Percentiles rank a stretch among this genome's conserved stretches.
Evolutionary conservation across 1,139 yeast species (phyloP).

Genomic region (Saccharomyces hybrid): DNA sequence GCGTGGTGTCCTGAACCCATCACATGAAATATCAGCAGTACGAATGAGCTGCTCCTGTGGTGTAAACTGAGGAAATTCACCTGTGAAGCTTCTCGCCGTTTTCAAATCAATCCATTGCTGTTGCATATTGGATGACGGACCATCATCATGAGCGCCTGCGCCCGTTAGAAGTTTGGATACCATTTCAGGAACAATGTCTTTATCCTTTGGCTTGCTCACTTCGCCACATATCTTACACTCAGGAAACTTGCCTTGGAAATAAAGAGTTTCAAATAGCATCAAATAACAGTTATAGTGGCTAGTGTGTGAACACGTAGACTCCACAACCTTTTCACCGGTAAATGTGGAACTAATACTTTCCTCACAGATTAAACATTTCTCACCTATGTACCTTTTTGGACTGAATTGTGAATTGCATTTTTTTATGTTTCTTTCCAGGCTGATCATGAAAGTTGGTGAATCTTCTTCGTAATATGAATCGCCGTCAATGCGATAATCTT

Average conservation of each 20-base stretch:
- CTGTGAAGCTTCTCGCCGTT: constrained; percentile 6
- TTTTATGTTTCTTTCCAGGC: background rate
- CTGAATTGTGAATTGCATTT: constrained; percentile 9
- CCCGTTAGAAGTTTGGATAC: constrained; percentile 17
- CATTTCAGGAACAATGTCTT: constrained; percentile 23
- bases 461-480: constrained; percentile 16
- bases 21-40: constrained; percentile 25
- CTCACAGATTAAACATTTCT: constrained; percentile 33
- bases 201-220: constrained; percentile 21
- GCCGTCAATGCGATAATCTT: constrained; percentile 7
- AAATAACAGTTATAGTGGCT: constrained; percentile 27
- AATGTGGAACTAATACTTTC: constrained; percentile 31
- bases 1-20: constrained; percentile 21
- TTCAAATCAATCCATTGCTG: constrained; percentile 17
- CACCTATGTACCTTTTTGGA: constrained; percentile 22
- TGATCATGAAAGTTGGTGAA: constrained; percentile 18
- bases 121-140: constrained; percentile 5
- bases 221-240: constrained; percentile 26
- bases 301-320: constrained; percentile 31
- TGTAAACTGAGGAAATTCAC: constrained; percentile 12
- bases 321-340: constrained; percentile 32
- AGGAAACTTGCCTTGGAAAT: constrained; percentile 14
- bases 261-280: constrained; percentile 13
- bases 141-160: constrained; percentile 2
- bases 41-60: constrained; percentile 26